A percentile compares a stretch with the other conserved stretches of the same genome.
These are phyloP conservation scores for Esteya vermicola DNA, from an alignment of 2,329 filamentous ascomycete species.

Conservation along the genomic window DNA sequence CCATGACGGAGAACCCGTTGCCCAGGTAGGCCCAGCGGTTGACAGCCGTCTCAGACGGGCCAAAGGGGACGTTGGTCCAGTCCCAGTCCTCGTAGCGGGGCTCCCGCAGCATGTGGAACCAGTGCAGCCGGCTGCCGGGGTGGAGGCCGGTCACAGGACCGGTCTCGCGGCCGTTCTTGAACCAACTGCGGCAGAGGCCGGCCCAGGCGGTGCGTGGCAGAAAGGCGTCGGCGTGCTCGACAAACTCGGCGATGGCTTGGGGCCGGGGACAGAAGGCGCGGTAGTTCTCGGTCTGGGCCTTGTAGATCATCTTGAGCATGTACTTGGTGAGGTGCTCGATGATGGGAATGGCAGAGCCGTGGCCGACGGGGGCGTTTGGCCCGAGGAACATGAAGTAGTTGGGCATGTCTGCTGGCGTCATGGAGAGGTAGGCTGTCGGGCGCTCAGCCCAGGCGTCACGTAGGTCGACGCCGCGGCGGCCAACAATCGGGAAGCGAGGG, in stretches of 20 bases:
- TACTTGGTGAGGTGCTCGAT: slow-evolving; percentile 8
- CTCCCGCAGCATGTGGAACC: slow-evolving; percentile 8
- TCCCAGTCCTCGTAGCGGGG: slow-evolving; percentile 10
- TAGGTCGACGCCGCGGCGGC: slow-evolving; percentile 6
- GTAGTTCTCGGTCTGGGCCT: slow-evolving; percentile 2
- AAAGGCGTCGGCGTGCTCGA: slow-evolving; percentile 17
- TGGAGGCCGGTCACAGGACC: slow-evolving; percentile 8
- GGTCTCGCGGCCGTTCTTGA: slow-evolving; percentile 11
- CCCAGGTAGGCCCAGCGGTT: slow-evolving; percentile 27
- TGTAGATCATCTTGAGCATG: slow-evolving; percentile 1
- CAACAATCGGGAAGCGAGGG: slow-evolving; percentile 17
- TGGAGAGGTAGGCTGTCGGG: slow-evolving; percentile 8
- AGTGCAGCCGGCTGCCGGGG: slow-evolving; percentile 10
- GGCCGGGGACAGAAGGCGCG: slow-evolving; percentile 5
- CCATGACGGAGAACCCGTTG: slow-evolving; percentile 27
- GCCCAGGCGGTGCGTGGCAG: slow-evolving; percentile 17
- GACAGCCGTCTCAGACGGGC: too few relatives aligned
- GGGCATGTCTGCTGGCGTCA: slow-evolving; percentile 6
- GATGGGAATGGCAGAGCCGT: slow-evolving; percentile 3
- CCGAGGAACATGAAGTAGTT: slow-evolving; percentile 9
- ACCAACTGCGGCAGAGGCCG: slow-evolving; percentile 16
- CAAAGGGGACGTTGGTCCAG: slow-evolving; percentile 1
- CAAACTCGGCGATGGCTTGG: slow-evolving; percentile 11
- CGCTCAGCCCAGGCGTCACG: slow-evolving; percentile 10
- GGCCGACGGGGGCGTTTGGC: slow-evolving; percentile 3